Evolutionary conservation across 129 eudicot genomes (phyloP), one percentile per base, ranked within the genome.

Genomic region (Rutidosis leptorrhynchoides): DNA sequence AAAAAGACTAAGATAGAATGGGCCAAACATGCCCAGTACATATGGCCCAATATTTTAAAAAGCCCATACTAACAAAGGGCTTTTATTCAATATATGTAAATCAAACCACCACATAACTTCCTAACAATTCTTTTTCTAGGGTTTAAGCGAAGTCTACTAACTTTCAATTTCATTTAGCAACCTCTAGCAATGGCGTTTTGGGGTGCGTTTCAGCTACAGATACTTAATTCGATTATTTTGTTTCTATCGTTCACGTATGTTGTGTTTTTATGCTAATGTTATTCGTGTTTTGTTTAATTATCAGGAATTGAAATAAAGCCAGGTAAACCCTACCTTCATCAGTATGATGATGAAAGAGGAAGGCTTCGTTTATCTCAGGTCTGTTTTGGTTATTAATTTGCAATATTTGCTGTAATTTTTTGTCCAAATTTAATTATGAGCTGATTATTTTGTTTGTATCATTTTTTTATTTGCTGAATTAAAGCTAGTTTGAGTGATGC

Each of bases 341-440:
- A 64, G 20, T 83, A 54, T 33, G 90, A 82, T 14, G 79, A 75
- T 20, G 84, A 82, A 53, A 76, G 28, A 51, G 99, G 99, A 62
- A 80, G 87, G 57, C 99, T 94, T 71, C 89, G 70, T 62, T 27
- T 94, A 17, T 84, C 99, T 16, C 99, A 94, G 99, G 99, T 84
- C 73, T 52, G 61, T 52, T 70, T 58, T 17, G 10, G 32, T 51
- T 2, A 19, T 25, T 21, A 37, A 42, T 35, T 64, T 9, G 8
- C 45, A 7, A 10, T 43, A 52, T 22, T 27, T 21, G 48, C 5
- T 40, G n/a, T 25, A 37, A 22, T 16, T 58, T 35, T 58, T 43
- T 19, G 51, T n/a, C n/a, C n/a, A 23, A n/a, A 17, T 27, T 70
- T 23, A 35, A 40, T 20, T 58, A 16, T 29, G 46, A 10, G 46